A percentile compares a stretch with the other conserved stretches of the same genome.
phyloP scores from a whole-genome alignment of 1,284 basidiomycete genomes.

The Gastroboletus turbinatus region DNA sequence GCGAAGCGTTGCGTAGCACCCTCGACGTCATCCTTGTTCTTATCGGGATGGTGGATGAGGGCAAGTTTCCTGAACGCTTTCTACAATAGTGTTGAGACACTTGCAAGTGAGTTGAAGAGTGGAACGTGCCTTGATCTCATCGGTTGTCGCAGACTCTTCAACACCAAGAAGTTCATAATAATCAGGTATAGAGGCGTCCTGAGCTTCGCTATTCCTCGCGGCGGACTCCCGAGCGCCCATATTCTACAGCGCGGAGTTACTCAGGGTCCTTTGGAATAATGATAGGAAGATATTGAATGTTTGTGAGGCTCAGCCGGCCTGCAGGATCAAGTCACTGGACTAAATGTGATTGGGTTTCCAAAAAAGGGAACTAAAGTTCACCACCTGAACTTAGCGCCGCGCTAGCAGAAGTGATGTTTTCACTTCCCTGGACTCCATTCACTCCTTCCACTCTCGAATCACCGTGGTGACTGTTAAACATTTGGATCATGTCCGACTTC shows the following conservation, averaged over 20 bases:
- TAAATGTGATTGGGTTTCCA: constrained; percentile 10
- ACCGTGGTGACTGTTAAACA: constrained; percentile 3
- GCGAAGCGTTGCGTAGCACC: constrained; percentile 89
- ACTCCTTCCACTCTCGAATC: background rate
- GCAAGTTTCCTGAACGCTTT: constrained; percentile 82
- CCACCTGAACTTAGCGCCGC: background rate
- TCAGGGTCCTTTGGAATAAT: background rate
- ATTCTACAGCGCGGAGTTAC: background rate
- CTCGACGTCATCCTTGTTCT: constrained; percentile 81
- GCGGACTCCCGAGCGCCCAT: constrained; percentile 77
- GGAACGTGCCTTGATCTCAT: constrained; percentile 79
- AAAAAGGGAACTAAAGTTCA: constrained; percentile 12
- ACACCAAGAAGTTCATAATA: constrained; percentile 84
- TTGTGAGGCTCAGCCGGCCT: background rate
- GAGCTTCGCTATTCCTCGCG: constrained; percentile 35
- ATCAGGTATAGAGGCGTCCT: constrained; percentile 44
- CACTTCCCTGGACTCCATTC: background rate
- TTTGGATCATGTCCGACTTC: constrained; percentile 48
- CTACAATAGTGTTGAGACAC: constrained; percentile 39
- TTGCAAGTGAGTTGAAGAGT: background rate
- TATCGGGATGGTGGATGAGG: constrained; percentile 87
- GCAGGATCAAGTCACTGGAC: background rate
- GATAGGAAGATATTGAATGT: background rate
- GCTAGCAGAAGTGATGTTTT: background rate
- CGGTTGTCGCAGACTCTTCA: constrained; percentile 76